A percentile compares a stretch with the other conserved stretches of the same genome.
These are phyloP conservation scores for Priceomyces medius DNA, from an alignment of 805 yeast species.

Conservation along the genomic window DNA sequence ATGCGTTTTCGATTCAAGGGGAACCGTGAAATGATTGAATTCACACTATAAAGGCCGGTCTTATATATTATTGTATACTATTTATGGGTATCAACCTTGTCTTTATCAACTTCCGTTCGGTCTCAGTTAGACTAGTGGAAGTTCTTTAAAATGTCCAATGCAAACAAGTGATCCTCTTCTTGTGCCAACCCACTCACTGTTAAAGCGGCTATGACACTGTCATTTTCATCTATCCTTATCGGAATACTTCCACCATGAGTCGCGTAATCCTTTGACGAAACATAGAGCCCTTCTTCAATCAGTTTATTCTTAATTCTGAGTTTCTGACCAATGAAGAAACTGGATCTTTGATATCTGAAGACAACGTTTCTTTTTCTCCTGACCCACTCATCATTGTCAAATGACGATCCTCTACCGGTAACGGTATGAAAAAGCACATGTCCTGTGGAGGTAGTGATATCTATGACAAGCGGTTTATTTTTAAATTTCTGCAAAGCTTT, in stretches of 20 bases:
- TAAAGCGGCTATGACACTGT: slow-evolving; percentile 44
- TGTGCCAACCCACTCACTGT: slow-evolving; percentile 59
- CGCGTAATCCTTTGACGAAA: slow-evolving; percentile 46
- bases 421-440: slow-evolving; percentile 48
- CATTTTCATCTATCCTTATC: slow-evolving; percentile 36
- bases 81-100: too few species aligned
- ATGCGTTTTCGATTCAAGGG: too few species aligned
- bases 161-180: slow-evolving; percentile 53
- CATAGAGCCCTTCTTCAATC: slow-evolving; percentile 35
- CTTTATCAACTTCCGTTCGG: not conserved
- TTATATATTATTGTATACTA: too few species aligned
- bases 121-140: not conserved
- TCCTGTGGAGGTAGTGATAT: slow-evolving; percentile 46
- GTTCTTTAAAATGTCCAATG: slow-evolving; percentile 29
- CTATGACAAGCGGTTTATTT: slow-evolving; percentile 43
- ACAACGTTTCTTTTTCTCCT: slow-evolving; percentile 49
- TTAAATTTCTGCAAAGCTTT: slow-evolving; percentile 26
- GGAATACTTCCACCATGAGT: slow-evolving; percentile 61
- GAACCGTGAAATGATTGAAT: too few species aligned
- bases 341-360: slow-evolving; percentile 47
- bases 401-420: slow-evolving; percentile 34
- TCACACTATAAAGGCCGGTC: too few species aligned
- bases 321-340: slow-evolving; percentile 47
- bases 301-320: slow-evolving; percentile 35
- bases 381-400: slow-evolving; percentile 58